Base-by-base conservation (phyloP, 2,329 filamentous ascomycete genomes). In the Cladosporium austrohemisphaericum region DNA sequence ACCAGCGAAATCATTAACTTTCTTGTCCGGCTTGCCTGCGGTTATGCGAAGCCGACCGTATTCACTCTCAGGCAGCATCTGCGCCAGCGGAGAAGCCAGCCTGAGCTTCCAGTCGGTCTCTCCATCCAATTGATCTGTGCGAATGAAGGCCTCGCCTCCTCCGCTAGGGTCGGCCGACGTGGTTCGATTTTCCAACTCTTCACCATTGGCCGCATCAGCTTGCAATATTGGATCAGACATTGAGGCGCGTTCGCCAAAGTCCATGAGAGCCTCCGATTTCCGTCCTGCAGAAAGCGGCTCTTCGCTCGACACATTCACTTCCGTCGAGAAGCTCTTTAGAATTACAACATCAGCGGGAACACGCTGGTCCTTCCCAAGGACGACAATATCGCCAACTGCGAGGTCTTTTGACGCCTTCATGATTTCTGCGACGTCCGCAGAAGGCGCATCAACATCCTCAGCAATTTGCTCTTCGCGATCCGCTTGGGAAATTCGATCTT, bases 31-130 rank as follows among this genome's bases (percentile, higher is more conserved):
- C 56, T 94, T 91, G 41, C 91, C 89, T 26, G 89, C 93, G 3
- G 85, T 87, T 41, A 98, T 80, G 35, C 74, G 75, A 9, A 86
- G 66, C 28, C 78, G 73, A 2, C 73, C 72, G 47, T 95, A 83
- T 57, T 95, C 88, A 37, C 81, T 79, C 1, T 84, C 71, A 0
- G 83, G 71, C 16, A 98, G 73, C n/a, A 75, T 79, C 63, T 98
- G 93, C 1, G 91, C 92, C 20, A 97, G 70, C 0, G 88, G 82
- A 10, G 90, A 93, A 1, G 93, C 90, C 28, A 97, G 70, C 23
- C 94, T 84, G 50, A 98, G 74, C 70, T 98, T 98, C 94, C 93
- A 98, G 64, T 98, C 93, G 0, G 93, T 98, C 71, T 98, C 93
- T 59, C 93, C 93, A 62, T 98, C 93, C 8, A 98, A 77, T 65